Base-by-base conservation (phyloP, 2,329 filamentous ascomycete species). In the Fusarium piperis region DNA sequence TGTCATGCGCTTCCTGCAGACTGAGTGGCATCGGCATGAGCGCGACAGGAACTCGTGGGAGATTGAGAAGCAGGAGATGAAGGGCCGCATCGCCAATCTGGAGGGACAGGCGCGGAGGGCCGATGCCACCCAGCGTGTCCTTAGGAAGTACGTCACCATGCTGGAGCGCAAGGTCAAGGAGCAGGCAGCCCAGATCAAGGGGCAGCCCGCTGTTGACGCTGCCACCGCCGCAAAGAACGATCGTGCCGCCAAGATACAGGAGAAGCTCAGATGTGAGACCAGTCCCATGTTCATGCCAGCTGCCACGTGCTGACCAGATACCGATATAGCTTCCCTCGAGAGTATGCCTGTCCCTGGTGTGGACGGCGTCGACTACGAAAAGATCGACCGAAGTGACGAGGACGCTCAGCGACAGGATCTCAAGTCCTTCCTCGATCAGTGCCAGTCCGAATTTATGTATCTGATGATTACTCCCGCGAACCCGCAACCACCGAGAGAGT, bases 11-110 rank as follows among this genome's bases (percentile, higher is more conserved):
- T 99, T 99, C 81, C 90, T 99, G 39, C 96, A 99, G 84, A 96
- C 96, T 53, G 95, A 99, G 89, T 99, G 96, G 96, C 96, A 99
- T 83, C 92, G 94, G 75, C 95, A 99, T 82, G 96, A 99, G 84
- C 93, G 96, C 83, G 96, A 98, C 80, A 91, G 96, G 77, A 99
- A 99, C 83, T 92, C 94, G 38, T 99, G 96, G 96, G 96, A 99
- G 83, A 99, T 99, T 80, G 96, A 99, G 83, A 92, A 94, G 79
- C 96, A 97, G 77, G 96, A 99, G 85, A 98, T 99, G 96, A 97
- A 97, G 85, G 94, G 94, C 74, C 92, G 97, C 78, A 98, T 99
- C 84, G 95, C 95, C 58, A 93, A 93, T 78, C 89, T 98, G 72
- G 96, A 99, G 83, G 96, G 96, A 61, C 94, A 97, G 74, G 90